Evolutionary conservation across 2,329 filamentous ascomycete genomes (phyloP).

Genomic region (Colletotrichum sp.): DNA sequence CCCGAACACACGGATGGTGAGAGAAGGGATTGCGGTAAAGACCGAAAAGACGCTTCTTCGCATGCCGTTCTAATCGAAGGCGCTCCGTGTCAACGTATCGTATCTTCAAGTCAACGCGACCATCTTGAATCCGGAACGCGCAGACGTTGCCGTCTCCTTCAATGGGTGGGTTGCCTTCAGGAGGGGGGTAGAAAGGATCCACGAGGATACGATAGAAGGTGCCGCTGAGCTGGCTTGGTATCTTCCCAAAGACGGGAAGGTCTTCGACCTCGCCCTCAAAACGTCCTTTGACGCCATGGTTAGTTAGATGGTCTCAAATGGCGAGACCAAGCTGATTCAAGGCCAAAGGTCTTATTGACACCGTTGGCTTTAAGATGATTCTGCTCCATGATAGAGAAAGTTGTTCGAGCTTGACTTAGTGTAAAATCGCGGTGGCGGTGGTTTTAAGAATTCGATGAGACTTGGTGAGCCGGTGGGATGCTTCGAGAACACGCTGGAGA

Average conservation of each 20-base stretch:
- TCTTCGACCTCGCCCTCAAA: background rate
- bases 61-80: constrained; percentile 37
- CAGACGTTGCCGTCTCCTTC: constrained; percentile 40
- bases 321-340: background rate
- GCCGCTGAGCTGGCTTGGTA: background rate
- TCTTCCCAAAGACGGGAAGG: background rate
- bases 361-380: background rate
- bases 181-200: background rate
- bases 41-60: constrained; percentile 33
- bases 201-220: background rate
- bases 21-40: constrained; percentile 44
- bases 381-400: background rate
- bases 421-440: background rate
- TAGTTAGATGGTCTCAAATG: background rate
- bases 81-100: constrained; percentile 44
- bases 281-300: background rate
- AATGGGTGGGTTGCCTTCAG: background rate
- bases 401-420: background rate
- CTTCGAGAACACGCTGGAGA: background rate
- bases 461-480: background rate
- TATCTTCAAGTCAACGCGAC: constrained; percentile 34
- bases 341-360: background rate
- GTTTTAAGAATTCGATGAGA: background rate
- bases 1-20: constrained; percentile 32
- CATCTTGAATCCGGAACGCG: constrained; percentile 37